Conservation (phyloP, 306 rosid genomes). For the Argentina anserina region DNA sequence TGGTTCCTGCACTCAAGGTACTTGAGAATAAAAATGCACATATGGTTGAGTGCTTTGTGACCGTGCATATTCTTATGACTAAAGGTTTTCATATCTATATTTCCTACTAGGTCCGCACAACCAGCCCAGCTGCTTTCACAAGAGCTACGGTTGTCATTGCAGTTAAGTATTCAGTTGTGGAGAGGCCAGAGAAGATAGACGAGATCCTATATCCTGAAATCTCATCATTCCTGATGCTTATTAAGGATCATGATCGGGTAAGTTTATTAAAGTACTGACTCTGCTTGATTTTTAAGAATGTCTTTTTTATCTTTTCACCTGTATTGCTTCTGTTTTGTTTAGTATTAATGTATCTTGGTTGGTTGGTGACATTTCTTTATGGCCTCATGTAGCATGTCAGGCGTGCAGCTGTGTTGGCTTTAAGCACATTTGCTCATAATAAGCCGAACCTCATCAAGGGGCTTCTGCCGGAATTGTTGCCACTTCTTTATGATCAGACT, state of each 20-base stretch:
- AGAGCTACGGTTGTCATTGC: constrained; percentile 99
- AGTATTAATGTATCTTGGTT: constrained; percentile 3
- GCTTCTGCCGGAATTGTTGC: constrained; percentile 89
- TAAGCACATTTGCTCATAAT: constrained; percentile 97
- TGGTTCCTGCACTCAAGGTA: constrained; percentile 97
- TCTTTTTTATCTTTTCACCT: not conserved
- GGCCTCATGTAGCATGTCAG: constrained; percentile 79
- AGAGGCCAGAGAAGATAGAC: constrained; percentile 95
- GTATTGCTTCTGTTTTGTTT: constrained; percentile 2
- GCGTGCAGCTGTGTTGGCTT: constrained; percentile 98
- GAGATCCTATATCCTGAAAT: constrained; percentile 91
- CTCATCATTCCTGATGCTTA: constrained; percentile 93
- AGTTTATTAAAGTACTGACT: constrained; percentile 19
- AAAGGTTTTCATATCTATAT: constrained; percentile 12
- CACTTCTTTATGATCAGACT: constrained; percentile 98
- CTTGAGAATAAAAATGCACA: not conserved
- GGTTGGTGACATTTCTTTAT: constrained; percentile 30
- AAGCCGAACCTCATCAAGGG: constrained; percentile 94
- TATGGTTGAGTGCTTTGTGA: constrained; percentile 8
- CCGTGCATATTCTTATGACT: constrained; percentile 19
- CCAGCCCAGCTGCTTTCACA: constrained; percentile 90
- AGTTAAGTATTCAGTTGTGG: constrained; percentile 94
- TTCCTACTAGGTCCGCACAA: constrained; percentile 63
- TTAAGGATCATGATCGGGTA: constrained; percentile 91
- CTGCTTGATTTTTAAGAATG: not conserved